These are phyloP conservation scores for Kalaharituber pfeilii DNA, from an alignment of 2,329 filamentous ascomycete genomes.

Conservation along the genomic window DNA sequence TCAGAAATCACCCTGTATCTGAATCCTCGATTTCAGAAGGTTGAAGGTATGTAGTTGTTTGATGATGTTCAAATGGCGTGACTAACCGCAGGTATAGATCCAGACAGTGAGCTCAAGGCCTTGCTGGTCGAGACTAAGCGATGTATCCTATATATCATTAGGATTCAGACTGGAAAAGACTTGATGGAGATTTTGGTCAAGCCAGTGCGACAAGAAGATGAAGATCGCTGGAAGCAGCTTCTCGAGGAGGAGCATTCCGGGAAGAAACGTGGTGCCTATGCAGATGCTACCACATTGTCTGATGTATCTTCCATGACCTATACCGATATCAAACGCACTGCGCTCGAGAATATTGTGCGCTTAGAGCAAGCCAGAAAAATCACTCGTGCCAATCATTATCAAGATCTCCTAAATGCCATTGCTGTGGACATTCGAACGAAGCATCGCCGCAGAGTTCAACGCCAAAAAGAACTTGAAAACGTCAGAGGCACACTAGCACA, in stretches of 20 bases:
- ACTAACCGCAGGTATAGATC: slow-evolving; percentile 39
- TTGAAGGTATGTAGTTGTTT: slow-evolving; percentile 41
- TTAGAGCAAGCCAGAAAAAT: slow-evolving; percentile 79
- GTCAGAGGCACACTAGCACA: slow-evolving; percentile 58
- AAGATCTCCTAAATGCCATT: slow-evolving; percentile 95
- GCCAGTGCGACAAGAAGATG: slow-evolving; percentile 70
- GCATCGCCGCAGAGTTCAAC: slow-evolving; percentile 77
- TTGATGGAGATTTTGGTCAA: slow-evolving; percentile 93
- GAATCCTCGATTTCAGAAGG: slow-evolving; percentile 72
- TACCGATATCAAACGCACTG: slow-evolving; percentile 77
- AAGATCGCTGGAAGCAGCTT: slow-evolving; percentile 67
- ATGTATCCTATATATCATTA: slow-evolving; percentile 92
- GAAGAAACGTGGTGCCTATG: slow-evolving; percentile 66
- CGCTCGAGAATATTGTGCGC: slow-evolving; percentile 80
- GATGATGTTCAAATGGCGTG: not conserved
- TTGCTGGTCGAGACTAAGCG: slow-evolving; percentile 98
- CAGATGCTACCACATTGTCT: slow-evolving; percentile 63
- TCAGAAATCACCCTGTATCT: slow-evolving; percentile 82
- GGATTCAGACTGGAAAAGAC: slow-evolving; percentile 77
- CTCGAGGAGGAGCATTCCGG: slow-evolving; percentile 64
- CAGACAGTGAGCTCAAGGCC: slow-evolving; percentile 77
- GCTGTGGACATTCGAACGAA: slow-evolving; percentile 94
- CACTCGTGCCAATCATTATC: slow-evolving; percentile 73
- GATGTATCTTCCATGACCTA: slow-evolving; percentile 81
- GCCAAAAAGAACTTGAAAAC: slow-evolving; percentile 76